Conservation (phyloP, 106 monocot genomes). For the Platanthera guangdongensis region DNA sequence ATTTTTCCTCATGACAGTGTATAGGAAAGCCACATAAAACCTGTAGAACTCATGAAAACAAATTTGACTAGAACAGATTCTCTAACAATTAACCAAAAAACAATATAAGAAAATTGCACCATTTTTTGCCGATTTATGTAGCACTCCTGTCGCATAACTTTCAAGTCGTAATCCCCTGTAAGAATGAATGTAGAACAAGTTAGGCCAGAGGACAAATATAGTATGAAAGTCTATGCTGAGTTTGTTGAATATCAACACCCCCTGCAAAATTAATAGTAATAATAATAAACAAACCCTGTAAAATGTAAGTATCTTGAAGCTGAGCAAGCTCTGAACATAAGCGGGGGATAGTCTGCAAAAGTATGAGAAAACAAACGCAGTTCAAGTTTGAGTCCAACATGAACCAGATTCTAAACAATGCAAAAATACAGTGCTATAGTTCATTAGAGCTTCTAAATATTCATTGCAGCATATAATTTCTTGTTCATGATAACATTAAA, state of each 20-base stretch:
- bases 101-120: constrained; percentile 22
- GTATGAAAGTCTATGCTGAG: background rate
- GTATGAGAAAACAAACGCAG: background rate
- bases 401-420: background rate
- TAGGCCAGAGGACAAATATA: background rate
- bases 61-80: background rate
- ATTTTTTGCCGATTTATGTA: constrained; percentile 82
- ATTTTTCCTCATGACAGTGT: background rate
- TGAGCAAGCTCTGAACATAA: constrained; percentile 97
- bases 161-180: constrained; percentile 94
- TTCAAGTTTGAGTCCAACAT: background rate
- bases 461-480: constrained; percentile 2
- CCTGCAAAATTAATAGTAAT: constrained; percentile 52
- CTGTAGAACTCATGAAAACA: background rate
- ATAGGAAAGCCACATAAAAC: background rate
- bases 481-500: background rate
- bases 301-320: constrained; percentile 96
- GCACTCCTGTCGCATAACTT: constrained; percentile 93
- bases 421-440: background rate
- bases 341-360: constrained; percentile 75
- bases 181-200: constrained; percentile 4
- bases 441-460: background rate
- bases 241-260: constrained; percentile 14
- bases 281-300: constrained; percentile 44
- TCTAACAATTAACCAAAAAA: constrained; percentile 1